Evolutionary conservation across 176 grass and related monocot genomes (phyloP), one percentile per base, ranked within the genome.

Genomic region (Hordeum marinum): DNA sequence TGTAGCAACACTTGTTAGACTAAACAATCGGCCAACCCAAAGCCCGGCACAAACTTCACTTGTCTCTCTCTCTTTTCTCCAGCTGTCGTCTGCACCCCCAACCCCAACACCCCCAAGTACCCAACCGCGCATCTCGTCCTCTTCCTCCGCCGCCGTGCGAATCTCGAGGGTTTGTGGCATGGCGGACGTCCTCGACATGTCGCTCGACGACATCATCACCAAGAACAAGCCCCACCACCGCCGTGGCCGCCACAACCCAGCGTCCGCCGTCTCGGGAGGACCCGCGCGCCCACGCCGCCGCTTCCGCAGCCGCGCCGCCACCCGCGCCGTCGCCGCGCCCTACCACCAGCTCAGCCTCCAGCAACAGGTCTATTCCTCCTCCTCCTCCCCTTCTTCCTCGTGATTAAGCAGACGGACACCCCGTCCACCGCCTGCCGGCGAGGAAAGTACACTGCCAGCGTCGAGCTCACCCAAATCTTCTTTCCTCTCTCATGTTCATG

Each of bases 171-270:
- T 45, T 72, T 12, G 7, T 11, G 10, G n/a, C 26, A 90, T 90
- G 93, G 67, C 83, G 58, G 91, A 58, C 58, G 21, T 88, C 63
- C 88, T 95, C 27, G 90, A 95, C 80, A 77, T 95, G 90, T 86
- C 93, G 15, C 90, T 95, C 4, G 93, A 92, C 39, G 93, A 95
- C 78, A 85, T 95, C 85, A 92, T 95, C 90, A 86, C 90, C 63
- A 95, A 90, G 46, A 95, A 83, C 76, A 90, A 92, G 57, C 73
- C 37, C 40, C 14, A 39, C 12, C 74, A 27, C 31, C 43, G 74
- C 45, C 35, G 78, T 5, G 54, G 9, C 63, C 25, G 65, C n/a
- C 76, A 65, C 26, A 23, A 36, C 59, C 68, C 29, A 27, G 41
- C 13, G 35, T 29, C 26, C 39, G 21, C 48, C 48, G 48, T 18